Conservation (phyloP, 768 basidiomycete genomes). For the Boletus bicolor region DNA sequence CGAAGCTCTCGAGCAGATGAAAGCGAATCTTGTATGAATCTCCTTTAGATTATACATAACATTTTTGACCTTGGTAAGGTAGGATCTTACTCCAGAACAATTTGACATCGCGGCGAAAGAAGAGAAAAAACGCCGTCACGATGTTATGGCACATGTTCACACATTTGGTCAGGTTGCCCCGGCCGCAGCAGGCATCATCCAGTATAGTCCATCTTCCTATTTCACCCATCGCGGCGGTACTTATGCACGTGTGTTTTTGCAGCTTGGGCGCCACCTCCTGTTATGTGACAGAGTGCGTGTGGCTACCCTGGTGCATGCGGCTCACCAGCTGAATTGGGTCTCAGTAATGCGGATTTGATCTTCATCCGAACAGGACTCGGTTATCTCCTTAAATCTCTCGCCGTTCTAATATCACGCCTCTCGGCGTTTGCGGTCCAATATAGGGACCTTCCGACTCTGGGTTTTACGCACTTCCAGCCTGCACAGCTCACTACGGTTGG, state of each 20-base stretch:
- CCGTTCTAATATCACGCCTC: constrained; percentile 84
- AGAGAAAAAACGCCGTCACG: constrained; percentile 96
- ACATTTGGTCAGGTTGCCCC: constrained; percentile 94
- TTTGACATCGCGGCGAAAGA: constrained; percentile 89
- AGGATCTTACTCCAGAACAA: constrained; percentile 85
- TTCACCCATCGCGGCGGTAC: constrained; percentile 6
- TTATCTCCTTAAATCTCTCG: constrained; percentile 84
- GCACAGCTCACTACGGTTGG: constrained; percentile 98
- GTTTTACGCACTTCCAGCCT: constrained; percentile 99
- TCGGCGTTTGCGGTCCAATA: constrained; percentile 82
- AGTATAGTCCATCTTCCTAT: constrained; percentile 46
- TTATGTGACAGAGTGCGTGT: constrained; percentile 92
- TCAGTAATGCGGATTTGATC: constrained; percentile 95
- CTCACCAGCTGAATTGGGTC: constrained; percentile 12
- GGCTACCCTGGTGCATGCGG: constrained; percentile 3
- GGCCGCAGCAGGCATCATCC: constrained; percentile 93
- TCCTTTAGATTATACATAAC: not conserved
- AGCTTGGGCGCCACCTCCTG: constrained; percentile 97
- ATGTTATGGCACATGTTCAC: constrained; percentile 99
- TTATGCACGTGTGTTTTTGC: constrained; percentile 13
- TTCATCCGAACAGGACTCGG: constrained; percentile 88
- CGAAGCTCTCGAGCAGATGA: constrained; percentile 93
- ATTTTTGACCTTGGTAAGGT: constrained; percentile 9
- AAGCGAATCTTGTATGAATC: constrained; percentile 69
- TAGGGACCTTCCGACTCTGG: constrained; percentile 86